These are phyloP conservation scores for Geopyxis carbonaria DNA, from an alignment of 495 filamentous ascomycete genomes.

Conservation along the genomic window DNA sequence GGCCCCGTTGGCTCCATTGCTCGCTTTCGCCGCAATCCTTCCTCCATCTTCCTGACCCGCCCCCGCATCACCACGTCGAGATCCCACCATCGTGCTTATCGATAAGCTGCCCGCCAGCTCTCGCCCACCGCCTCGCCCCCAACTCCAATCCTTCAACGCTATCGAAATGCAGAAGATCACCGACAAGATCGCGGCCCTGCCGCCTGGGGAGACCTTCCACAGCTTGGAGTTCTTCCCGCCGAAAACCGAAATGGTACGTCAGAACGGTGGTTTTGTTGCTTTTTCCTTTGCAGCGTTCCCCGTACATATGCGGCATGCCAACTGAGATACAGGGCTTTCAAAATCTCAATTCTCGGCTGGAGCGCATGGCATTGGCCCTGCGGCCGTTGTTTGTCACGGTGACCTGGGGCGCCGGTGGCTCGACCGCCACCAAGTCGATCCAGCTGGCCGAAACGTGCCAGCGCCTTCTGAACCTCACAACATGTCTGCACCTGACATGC, in stretches of 20 bases:
- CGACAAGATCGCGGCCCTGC: conserved; percentile 85
- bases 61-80: no score
- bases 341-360: conserved; percentile 80
- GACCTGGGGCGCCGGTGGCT: conserved; percentile 94
- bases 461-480: conserved; percentile 75
- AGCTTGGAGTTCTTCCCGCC: conserved; percentile 99
- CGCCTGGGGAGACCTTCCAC: conserved; percentile 66
- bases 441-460: conserved; percentile 94
- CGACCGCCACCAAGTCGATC: conserved; percentile 72
- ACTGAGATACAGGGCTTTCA: conserved; percentile 66
- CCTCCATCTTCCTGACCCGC: no score
- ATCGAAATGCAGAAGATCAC: conserved; percentile 71
- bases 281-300: no score
- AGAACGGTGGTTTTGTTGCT: conserved; percentile 25
- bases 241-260: conserved; percentile 66
- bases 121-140: not conserved
- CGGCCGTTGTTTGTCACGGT: conserved; percentile 90
- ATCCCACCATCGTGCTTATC: conserved; percentile 1
- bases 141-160: not conserved
- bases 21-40: no score
- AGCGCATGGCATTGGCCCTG: conserved; percentile 82
- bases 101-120: not conserved
- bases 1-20: no score
- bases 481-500: conserved; percentile 89
- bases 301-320: no score